These are phyloP conservation scores for Suillus lakei DNA, from an alignment of 768 basidiomycete genomes.

Conservation along the genomic window DNA sequence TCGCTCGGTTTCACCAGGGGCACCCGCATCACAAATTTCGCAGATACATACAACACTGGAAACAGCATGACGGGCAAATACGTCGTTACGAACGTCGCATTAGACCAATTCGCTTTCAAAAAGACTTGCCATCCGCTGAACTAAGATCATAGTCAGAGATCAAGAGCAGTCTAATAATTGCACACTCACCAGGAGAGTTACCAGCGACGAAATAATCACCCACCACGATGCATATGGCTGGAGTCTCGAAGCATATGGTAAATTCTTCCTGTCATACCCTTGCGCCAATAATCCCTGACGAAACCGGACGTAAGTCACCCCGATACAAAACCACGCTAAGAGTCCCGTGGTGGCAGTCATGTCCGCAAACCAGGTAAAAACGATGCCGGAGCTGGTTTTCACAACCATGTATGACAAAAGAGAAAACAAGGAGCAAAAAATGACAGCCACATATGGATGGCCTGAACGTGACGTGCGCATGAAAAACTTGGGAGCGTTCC, in stretches of 20 bases:
- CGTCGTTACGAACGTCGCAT: background rate
- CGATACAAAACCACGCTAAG: background rate
- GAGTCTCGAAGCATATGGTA: background rate
- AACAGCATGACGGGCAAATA: background rate
- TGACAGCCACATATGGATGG: background rate
- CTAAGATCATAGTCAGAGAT: background rate
- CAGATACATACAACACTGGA: background rate
- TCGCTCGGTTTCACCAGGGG: background rate
- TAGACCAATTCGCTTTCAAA: background rate
- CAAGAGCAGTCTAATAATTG: background rate
- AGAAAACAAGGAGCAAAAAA: background rate
- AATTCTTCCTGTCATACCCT: background rate
- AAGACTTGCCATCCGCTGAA: constrained; percentile 4
- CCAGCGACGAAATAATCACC: background rate
- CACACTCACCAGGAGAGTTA: background rate
- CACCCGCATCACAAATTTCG: background rate
- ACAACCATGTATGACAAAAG: background rate
- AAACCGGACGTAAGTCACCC: background rate
- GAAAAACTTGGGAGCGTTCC: background rate
- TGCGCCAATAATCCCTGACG: background rate
- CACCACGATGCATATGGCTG: background rate
- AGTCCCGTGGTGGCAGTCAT: background rate
- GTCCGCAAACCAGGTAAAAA: background rate
- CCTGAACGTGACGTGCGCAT: background rate
- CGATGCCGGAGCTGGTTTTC: background rate